Percentiles rank a stretch among this genome's conserved stretches.
Conservation (phyloP, 2,329 filamentous ascomycete genomes). For the Epichloe aotearoae region DNA sequence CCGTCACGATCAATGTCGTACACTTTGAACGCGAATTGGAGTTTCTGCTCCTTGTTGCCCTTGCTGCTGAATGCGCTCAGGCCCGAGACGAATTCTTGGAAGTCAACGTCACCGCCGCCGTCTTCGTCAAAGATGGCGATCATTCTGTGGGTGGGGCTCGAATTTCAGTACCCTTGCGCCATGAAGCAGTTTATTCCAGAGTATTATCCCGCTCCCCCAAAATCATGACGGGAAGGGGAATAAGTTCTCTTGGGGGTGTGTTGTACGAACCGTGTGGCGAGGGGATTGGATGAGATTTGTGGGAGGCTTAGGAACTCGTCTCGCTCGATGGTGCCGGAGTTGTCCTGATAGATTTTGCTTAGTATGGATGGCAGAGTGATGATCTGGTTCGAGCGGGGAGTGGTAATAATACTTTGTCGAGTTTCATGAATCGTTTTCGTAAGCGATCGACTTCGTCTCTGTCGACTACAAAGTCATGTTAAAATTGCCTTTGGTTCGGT, state of each 20-base stretch:
- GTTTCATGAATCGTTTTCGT: constrained; percentile 96
- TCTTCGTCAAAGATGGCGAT: constrained; percentile 99
- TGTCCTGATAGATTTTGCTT: constrained; percentile 50
- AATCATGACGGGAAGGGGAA: too few species aligned
- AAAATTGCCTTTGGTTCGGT: neutral
- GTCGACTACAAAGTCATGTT: constrained; percentile 52
- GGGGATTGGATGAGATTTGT: constrained; percentile 93
- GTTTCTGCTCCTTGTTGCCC: constrained; percentile 98
- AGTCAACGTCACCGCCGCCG: constrained; percentile 93
- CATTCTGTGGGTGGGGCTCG: constrained; percentile 50
- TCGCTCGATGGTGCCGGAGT: constrained; percentile 94
- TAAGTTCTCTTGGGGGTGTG: neutral
- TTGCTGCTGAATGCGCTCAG: constrained; percentile 93
- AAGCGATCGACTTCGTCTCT: constrained; percentile 92
- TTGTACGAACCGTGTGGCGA: constrained; percentile 49
- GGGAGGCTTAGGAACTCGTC: constrained; percentile 96
- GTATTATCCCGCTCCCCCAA: too few species aligned
- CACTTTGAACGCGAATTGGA: constrained; percentile 95
- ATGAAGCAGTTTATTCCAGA: neutral
- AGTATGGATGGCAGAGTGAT: too few species aligned
- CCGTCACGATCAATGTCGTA: constrained; percentile 99
- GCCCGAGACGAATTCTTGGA: constrained; percentile 95
- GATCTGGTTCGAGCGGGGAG: neutral
- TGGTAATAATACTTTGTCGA: constrained; percentile 62
- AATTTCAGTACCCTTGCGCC: neutral